Conservation (phyloP, 2,329 filamentous ascomycete genomes). For the Aspergillus japonicus region DNA sequence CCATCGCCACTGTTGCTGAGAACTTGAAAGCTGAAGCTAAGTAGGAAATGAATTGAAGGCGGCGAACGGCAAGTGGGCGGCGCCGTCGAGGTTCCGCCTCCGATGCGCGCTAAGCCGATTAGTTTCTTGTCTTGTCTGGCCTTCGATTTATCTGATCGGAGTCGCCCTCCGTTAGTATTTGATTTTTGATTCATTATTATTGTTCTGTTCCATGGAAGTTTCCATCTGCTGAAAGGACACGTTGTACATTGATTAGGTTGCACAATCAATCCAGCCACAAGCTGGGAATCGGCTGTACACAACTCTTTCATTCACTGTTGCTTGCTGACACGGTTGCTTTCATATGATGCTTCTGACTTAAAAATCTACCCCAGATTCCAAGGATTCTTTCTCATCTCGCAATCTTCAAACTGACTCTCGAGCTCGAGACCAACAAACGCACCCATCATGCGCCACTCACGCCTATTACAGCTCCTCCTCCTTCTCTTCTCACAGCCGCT, state of each 20-base stretch:
- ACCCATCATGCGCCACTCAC: constrained; percentile 22
- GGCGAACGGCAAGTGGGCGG: background rate
- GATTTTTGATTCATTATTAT: too few relatives aligned
- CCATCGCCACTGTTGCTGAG: constrained; percentile 21
- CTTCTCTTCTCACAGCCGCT: constrained; percentile 18
- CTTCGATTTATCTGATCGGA: background rate
- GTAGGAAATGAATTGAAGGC: background rate
- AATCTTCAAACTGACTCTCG: background rate
- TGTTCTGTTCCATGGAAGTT: background rate
- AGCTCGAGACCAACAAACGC: background rate
- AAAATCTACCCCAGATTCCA: background rate
- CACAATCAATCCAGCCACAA: background rate
- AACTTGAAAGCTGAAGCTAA: background rate
- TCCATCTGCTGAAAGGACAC: background rate
- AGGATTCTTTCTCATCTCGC: too few relatives aligned
- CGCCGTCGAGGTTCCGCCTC: background rate
- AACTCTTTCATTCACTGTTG: background rate
- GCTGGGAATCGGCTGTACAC: background rate
- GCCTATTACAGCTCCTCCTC: constrained; percentile 17
- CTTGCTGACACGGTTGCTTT: background rate
- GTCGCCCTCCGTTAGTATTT: background rate
- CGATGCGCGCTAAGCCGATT: constrained; percentile 1
- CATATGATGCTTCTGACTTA: background rate
- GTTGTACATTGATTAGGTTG: background rate
- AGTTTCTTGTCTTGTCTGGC: background rate